A percentile compares a stretch with the other conserved stretches of the same genome.
phyloP scores from a whole-genome alignment of 2,329 filamentous ascomycete species.

The Lasiodiplodia hormozganensis region DNA sequence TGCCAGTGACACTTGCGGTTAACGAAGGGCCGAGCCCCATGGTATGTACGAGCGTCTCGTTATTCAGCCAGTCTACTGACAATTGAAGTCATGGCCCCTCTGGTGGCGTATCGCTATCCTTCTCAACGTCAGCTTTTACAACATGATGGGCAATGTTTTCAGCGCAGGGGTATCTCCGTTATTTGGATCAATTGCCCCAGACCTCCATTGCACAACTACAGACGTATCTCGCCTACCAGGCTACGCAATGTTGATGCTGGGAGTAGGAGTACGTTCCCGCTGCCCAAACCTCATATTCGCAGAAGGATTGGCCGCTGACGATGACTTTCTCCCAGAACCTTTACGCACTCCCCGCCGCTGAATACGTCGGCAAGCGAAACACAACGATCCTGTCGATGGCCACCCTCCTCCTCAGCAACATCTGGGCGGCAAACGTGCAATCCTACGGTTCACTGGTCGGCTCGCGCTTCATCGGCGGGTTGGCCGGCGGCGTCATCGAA shows the following conservation, averaged over 20 bases:
- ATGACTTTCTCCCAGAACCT: background rate
- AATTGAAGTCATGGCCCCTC: background rate
- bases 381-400: background rate
- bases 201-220: background rate
- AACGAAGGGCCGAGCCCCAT: conserved; percentile 2
- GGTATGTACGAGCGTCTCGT: background rate
- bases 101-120: conserved; percentile 5
- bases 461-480: conserved; percentile 5
- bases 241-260: background rate
- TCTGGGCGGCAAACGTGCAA: background rate
- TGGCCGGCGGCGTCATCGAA: conserved; percentile 1
- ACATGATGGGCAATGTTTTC: conserved; percentile 14
- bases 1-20: background rate
- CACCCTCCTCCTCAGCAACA: background rate
- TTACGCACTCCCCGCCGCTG: background rate
- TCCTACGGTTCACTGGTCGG: background rate
- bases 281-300: too few relatives aligned
- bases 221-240: conserved; percentile 7
- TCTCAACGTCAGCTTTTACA: conserved; percentile 11
- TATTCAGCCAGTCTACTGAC: background rate
- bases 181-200: background rate
- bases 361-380: conserved; percentile 17
- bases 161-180: background rate
- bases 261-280: background rate
- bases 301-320: background rate